These are phyloP conservation scores for Aspergillus pseudoterreus DNA, from an alignment of 2,329 filamentous ascomycete genomes.

Conservation along the genomic window DNA sequence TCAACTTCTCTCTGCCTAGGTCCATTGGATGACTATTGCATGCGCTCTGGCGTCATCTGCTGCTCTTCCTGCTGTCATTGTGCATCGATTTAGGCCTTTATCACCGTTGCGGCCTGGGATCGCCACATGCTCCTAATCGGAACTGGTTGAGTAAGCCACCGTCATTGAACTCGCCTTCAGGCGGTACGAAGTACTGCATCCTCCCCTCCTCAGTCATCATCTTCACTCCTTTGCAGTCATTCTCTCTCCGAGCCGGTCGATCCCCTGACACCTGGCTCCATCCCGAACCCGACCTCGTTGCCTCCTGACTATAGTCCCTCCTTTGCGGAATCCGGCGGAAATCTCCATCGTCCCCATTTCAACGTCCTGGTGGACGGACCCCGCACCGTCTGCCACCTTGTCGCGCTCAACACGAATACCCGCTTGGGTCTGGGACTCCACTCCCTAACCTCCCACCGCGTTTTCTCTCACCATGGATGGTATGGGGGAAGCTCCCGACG, in stretches of 20 bases:
- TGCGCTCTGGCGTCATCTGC: conserved; percentile 1
- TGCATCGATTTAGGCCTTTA: neutral
- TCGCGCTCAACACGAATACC: conserved; percentile 12
- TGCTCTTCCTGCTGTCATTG: neutral
- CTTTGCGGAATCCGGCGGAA: conserved; percentile 1
- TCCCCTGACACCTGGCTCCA: neutral
- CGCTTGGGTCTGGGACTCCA: conserved; percentile 16
- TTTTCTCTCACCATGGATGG: conserved; percentile 27
- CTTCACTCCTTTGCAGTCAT: neutral
- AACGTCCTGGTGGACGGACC: conserved; percentile 16
- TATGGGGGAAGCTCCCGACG: conserved; percentile 35
- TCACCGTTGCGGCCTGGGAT: neutral
- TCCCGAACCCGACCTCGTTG: neutral
- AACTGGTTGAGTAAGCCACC: conserved; percentile 10
- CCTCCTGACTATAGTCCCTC: neutral
- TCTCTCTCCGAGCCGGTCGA: neutral
- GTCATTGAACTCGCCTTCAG: neutral
- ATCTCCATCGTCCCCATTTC: conserved; percentile 5
- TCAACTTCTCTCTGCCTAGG: neutral
- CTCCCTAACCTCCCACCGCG: conserved; percentile 7
- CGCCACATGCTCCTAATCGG: conserved; percentile 12
- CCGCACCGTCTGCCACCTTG: conserved; percentile 14
- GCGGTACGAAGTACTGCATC: neutral
- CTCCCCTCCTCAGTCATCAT: neutral
- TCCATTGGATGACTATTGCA: neutral